Conservation (phyloP, 768 basidiomycete genomes). For the Pluteus cervinus region DNA sequence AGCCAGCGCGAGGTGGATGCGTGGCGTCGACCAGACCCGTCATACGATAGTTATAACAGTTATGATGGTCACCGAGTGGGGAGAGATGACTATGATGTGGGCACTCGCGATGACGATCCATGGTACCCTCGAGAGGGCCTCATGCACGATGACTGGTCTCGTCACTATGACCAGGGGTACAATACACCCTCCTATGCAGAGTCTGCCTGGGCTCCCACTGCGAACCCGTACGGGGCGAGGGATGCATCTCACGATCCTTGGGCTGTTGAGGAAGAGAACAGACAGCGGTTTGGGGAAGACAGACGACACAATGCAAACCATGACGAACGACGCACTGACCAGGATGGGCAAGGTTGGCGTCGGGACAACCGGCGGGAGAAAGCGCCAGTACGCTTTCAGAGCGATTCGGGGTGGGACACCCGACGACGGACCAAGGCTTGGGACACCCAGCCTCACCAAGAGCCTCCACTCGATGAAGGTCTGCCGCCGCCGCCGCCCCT, state of each 20-base stretch:
- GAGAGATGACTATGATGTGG: slow-evolving; percentile 42
- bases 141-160: slow-evolving; percentile 42
- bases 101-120: slow-evolving; percentile 36
- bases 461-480: slow-evolving; percentile 24
- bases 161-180: slow-evolving; percentile 39
- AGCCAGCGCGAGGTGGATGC: slow-evolving; percentile 42
- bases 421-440: slow-evolving; percentile 42
- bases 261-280: slow-evolving; percentile 32
- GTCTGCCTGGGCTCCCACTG: slow-evolving; percentile 33
- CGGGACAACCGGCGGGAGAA: slow-evolving; percentile 36
- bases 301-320: slow-evolving; percentile 23
- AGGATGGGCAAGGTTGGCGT: slow-evolving; percentile 28
- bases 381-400: slow-evolving; percentile 29
- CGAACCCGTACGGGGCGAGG: slow-evolving; percentile 33
- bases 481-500: slow-evolving; percentile 13
- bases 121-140: slow-evolving; percentile 37
- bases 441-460: slow-evolving; percentile 26
- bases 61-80: slow-evolving; percentile 47
- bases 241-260: slow-evolving; percentile 35
- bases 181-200: slow-evolving; percentile 42
- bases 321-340: slow-evolving; percentile 22
- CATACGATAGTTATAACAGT: slow-evolving; percentile 41
- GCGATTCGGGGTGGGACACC: slow-evolving; percentile 49
- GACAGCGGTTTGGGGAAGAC: slow-evolving; percentile 25
- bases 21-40: slow-evolving; percentile 43